Evolutionary conservation across 73 alveolate species (phyloP).

Genomic region (Paramecium biaurelia): DNA sequence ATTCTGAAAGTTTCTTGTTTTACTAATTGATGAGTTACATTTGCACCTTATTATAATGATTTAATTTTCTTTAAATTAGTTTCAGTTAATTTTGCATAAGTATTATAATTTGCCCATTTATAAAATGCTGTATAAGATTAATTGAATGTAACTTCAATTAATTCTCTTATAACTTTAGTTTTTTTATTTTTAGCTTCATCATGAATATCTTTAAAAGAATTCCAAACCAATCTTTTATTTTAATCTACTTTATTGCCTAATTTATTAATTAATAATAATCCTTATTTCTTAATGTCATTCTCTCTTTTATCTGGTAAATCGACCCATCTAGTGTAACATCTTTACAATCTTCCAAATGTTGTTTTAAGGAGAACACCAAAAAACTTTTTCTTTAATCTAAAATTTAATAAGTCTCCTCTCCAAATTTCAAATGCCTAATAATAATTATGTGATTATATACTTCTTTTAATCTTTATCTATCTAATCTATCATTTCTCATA

Average conservation of each 20-base stretch:
- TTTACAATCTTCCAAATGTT: constrained; percentile 13
- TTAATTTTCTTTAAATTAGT: background rate
- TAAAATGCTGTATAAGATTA: constrained; percentile 13
- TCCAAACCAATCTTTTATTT: constrained; percentile 24
- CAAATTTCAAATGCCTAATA: background rate
- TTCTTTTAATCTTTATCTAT: constrained; percentile 6
- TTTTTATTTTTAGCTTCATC: constrained; percentile 27
- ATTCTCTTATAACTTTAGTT: constrained; percentile 30
- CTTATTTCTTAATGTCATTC: background rate
- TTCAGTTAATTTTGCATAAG: constrained; percentile 19
- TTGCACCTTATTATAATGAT: background rate
- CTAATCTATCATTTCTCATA: constrained; percentile 31
- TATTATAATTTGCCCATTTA: constrained; percentile 38
- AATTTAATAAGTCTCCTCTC: background rate
- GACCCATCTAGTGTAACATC: constrained; percentile 23
- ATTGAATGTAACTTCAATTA: constrained; percentile 43
- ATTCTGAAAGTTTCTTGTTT: background rate
- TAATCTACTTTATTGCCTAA: background rate
- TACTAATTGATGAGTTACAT: background rate
- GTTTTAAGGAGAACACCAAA: constrained; percentile 17
- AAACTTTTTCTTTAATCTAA: constrained; percentile 26
- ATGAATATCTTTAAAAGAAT: background rate
- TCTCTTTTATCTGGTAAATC: constrained; percentile 15
- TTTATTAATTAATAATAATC: constrained; percentile 21
- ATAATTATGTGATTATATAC: background rate